A percentile compares a stretch with the other conserved stretches of the same genome.
These are phyloP conservation scores for Aspergillus nomiae DNA, from an alignment of 2,329 filamentous ascomycete species.

Conservation along the genomic window DNA sequence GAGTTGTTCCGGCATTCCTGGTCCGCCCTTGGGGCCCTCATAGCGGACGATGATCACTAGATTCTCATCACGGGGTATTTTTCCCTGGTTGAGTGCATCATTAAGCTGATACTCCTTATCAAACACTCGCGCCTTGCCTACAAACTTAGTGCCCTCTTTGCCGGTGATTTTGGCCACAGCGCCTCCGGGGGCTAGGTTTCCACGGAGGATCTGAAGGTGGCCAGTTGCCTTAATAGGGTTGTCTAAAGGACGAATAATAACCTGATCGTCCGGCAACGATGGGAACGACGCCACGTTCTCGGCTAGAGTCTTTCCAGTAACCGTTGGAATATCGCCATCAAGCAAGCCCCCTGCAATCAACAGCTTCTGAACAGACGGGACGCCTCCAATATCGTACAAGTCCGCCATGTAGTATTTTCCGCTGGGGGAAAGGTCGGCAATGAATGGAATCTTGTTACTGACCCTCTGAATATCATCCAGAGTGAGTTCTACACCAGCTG, in stretches of 20 bases:
- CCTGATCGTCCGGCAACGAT: slow-evolving; percentile 74
- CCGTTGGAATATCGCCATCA: slow-evolving; percentile 75
- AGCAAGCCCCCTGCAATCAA: slow-evolving; percentile 75
- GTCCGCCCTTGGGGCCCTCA: slow-evolving; percentile 89
- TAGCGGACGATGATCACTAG: slow-evolving; percentile 89
- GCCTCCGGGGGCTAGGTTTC: slow-evolving; percentile 84
- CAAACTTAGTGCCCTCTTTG: slow-evolving; percentile 84
- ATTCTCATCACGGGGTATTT: slow-evolving; percentile 74
- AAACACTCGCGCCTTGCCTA: slow-evolving; percentile 79
- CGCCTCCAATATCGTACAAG: slow-evolving; percentile 81
- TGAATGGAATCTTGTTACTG: slow-evolving; percentile 79
- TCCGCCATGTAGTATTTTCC: slow-evolving; percentile 88
- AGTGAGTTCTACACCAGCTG: slow-evolving; percentile 74
- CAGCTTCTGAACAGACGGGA: slow-evolving; percentile 82
- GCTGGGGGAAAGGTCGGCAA: slow-evolving; percentile 81
- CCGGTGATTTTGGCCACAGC: slow-evolving; percentile 96
- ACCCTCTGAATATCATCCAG: slow-evolving; percentile 82
- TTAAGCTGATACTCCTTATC: slow-evolving; percentile 82
- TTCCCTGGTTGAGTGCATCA: slow-evolving; percentile 69
- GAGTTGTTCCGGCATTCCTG: slow-evolving; percentile 95
- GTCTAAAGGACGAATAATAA: slow-evolving; percentile 76
- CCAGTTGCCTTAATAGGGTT: slow-evolving; percentile 86
- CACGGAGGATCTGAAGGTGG: slow-evolving; percentile 83
- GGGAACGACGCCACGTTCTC: slow-evolving; percentile 80
- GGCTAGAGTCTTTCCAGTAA: slow-evolving; percentile 81